Percentiles rank a stretch among this genome's conserved stretches.
Evolutionary conservation across 805 yeast species (phyloP).

Genomic region (Barnettozyma pratensis): DNA sequence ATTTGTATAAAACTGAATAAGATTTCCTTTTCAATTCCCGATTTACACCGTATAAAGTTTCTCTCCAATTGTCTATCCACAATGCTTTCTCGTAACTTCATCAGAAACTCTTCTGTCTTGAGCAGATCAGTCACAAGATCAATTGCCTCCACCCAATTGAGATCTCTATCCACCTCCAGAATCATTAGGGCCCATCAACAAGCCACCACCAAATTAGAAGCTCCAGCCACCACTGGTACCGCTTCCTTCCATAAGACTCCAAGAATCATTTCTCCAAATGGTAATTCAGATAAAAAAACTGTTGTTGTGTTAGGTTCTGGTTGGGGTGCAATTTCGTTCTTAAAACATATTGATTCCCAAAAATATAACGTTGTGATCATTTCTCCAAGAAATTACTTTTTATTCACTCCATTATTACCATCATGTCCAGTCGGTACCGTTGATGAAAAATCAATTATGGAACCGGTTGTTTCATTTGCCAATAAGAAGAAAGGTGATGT

Average conservation of each 20-base stretch:
- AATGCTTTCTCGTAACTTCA: background rate
- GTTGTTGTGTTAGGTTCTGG: conserved; percentile 81
- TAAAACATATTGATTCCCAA: conserved; percentile 80
- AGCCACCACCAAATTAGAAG: background rate
- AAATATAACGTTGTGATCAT: conserved; percentile 84
- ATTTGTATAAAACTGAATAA: background rate
- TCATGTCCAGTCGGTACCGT: conserved; percentile 93
- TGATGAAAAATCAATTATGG: conserved; percentile 86
- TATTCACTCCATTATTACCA: conserved; percentile 94
- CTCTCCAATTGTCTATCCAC: background rate
- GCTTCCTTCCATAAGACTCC: conserved; percentile 34
- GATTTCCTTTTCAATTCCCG: background rate
- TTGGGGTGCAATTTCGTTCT: conserved; percentile 88
- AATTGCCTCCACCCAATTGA: background rate
- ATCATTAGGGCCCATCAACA: background rate
- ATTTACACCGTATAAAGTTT: too few relatives aligned
- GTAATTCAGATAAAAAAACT: conserved; percentile 28
- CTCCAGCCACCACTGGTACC: conserved; percentile 28
- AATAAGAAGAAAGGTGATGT: conserved; percentile 77
- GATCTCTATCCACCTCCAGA: background rate
- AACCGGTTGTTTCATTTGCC: conserved; percentile 84
- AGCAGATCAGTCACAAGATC: background rate
- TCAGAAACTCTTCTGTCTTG: background rate
- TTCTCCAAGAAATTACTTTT: conserved; percentile 91
- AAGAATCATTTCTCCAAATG: conserved; percentile 30